Base-by-base conservation (phyloP, 495 filamentous ascomycete genomes). In the Hyaloscypha finlandica region DNA sequence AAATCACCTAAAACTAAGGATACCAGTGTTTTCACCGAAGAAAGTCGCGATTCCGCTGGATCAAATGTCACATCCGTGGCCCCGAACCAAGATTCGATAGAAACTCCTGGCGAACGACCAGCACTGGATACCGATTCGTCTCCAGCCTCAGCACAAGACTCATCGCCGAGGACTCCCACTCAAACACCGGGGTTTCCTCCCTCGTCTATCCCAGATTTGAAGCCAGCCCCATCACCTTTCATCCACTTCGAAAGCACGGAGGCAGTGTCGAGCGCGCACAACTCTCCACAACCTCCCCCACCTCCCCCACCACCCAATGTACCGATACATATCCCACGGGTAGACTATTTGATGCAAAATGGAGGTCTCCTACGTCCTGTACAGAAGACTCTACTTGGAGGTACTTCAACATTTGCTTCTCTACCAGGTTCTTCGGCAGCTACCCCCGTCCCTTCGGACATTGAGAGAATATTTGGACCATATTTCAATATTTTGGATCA, bases 331-430 rank as follows among this genome's bases (percentile, higher is more conserved):
- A 81, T 90, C 25, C 94, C 94, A 1, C 83, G 90, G 54, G 92
- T 97, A 22, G 93, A 97, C 71, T 97, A 97, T 74, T 81, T 97
- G 30, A 80, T 97, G 67, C 90, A 92, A 64, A 86, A 96, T 77
- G 94, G 94, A 58, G 94, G 94, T 6, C 76, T 97, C 31, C 76
- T 86, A 31, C 80, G 86, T 29, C 79, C 84, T 22, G 84, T 94
- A 2, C 86, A 90, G 0, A 88, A 85, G 66, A 81, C 83, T 55
- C 82, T 97, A 20, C 84, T 96, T 52, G 73, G 83, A 48, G 81
- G 80, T 19, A 60, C 77, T 3, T 68, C 73, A 45, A 37, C 51
- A 25, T 53, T 63, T 63, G 59, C 67, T 68, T 80, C 80, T 42
- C 71, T 79, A 48, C 77, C 82, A 77, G 80, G 81, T 70, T 75